Evolutionary conservation across 495 filamentous ascomycete species (phyloP).

Genomic region (Annulohypoxylon bovei): DNA sequence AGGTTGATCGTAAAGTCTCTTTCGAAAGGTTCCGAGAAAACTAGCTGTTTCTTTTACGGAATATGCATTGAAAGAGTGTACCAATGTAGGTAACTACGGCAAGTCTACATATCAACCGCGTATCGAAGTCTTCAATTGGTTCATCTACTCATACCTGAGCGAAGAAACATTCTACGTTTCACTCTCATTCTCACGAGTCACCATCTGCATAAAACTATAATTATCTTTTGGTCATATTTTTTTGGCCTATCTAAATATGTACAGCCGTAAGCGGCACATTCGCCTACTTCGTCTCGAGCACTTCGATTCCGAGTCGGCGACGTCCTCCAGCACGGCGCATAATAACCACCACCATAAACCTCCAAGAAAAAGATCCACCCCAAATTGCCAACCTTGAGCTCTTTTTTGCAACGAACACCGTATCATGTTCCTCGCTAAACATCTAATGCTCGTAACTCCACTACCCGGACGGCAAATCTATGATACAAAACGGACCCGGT

Average conservation of each 20-base stretch:
- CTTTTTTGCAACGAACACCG: conserved; percentile 20
- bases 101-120: no score
- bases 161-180: background rate
- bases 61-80: background rate
- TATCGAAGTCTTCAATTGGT: no score
- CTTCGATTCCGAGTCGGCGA: conserved; percentile 49
- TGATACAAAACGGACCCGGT: conserved; percentile 45
- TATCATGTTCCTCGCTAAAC: conserved; percentile 19
- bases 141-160: no score
- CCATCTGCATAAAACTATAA: background rate
- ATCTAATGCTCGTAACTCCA: conserved; percentile 49
- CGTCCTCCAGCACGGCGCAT: conserved; percentile 41
- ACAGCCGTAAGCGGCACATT: conserved; percentile 45
- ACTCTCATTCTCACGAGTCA: background rate
- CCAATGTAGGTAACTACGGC: no score
- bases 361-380: conserved; percentile 23
- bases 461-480: conserved; percentile 42
- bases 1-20: background rate
- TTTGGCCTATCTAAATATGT: conserved; percentile 46
- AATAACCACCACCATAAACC: conserved; percentile 26
- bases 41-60: background rate
- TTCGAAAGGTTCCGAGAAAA: background rate
- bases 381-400: conserved; percentile 27
- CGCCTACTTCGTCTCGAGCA: conserved; percentile 48
- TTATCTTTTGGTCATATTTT: conserved; percentile 27